These are phyloP conservation scores for Metarhizium guizhouense DNA, from an alignment of 2,329 filamentous ascomycete species.

Conservation along the genomic window DNA sequence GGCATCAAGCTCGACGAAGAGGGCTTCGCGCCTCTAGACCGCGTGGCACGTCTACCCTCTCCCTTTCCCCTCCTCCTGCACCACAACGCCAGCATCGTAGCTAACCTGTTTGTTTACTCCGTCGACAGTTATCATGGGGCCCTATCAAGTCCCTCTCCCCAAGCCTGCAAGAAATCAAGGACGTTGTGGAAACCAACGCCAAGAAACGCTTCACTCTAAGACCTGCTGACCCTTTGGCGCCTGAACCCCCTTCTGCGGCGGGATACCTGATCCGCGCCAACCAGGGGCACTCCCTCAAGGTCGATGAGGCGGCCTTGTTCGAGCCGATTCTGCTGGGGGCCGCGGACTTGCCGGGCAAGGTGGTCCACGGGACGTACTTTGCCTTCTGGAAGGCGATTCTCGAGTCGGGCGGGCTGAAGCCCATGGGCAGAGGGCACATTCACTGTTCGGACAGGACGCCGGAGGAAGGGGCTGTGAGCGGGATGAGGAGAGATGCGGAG, in stretches of 20 bases:
- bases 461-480: slow-evolving; percentile 55
- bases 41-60: slow-evolving; percentile 34
- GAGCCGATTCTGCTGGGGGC: slow-evolving; percentile 53
- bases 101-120: not conserved
- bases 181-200: slow-evolving; percentile 64
- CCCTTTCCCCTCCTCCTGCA: not conserved
- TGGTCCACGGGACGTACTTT: slow-evolving; percentile 86
- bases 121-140: slow-evolving; percentile 39
- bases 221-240: slow-evolving; percentile 25
- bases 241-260: slow-evolving; percentile 37
- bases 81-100: slow-evolving; percentile 2
- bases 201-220: slow-evolving; percentile 88
- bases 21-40: slow-evolving; percentile 49
- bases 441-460: slow-evolving; percentile 67
- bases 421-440: slow-evolving; percentile 80
- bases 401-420: slow-evolving; percentile 64
- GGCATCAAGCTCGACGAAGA: slow-evolving; percentile 49
- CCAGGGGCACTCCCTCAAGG: slow-evolving; percentile 81
- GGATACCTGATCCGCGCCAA: slow-evolving; percentile 89
- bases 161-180: slow-evolving; percentile 65
- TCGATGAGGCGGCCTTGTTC: slow-evolving; percentile 63
- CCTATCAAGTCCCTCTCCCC: slow-evolving; percentile 59
- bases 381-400: slow-evolving; percentile 69
- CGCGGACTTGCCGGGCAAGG: slow-evolving; percentile 52
- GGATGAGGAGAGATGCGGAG: slow-evolving; percentile 72